These are phyloP conservation scores for Aspergillus fructus DNA, from an alignment of 2,329 filamentous ascomycete genomes.

Conservation along the genomic window DNA sequence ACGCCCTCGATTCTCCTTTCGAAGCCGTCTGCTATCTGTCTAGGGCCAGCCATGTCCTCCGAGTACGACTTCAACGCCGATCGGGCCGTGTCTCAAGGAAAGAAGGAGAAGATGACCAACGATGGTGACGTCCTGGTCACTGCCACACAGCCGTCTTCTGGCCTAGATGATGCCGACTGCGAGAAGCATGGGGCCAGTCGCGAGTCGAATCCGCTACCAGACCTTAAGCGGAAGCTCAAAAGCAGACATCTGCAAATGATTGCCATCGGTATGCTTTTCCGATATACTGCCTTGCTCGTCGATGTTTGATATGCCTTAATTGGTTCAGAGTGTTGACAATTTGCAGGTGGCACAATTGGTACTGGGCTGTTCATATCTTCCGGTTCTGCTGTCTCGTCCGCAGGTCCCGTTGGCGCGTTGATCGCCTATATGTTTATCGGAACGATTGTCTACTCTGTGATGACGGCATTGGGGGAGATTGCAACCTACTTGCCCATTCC, in stretches of 20 bases:
- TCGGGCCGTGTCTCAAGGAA: constrained; percentile 21
- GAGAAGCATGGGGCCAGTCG: constrained; percentile 38
- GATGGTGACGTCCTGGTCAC: constrained; percentile 26
- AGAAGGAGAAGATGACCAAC: constrained; percentile 24
- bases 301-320: background rate
- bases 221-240: constrained; percentile 75
- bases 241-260: constrained; percentile 96
- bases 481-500: constrained; percentile 74
- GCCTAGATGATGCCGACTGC: constrained; percentile 32
- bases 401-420: constrained; percentile 65
- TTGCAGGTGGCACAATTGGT: constrained; percentile 62
- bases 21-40: background rate
- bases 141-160: constrained; percentile 11
- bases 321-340: background rate
- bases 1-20: background rate
- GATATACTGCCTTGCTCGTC: background rate
- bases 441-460: constrained; percentile 71
- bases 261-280: constrained; percentile 77
- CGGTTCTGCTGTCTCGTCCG: constrained; percentile 60
- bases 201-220: constrained; percentile 61
- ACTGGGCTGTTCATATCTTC: constrained; percentile 72
- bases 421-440: constrained; percentile 71
- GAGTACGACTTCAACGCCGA: constrained; percentile 17
- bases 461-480: constrained; percentile 67
- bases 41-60: constrained; percentile 25